Conservation (phyloP, 1,284 basidiomycete species). For the Cryptococcus amylolentus region DNA sequence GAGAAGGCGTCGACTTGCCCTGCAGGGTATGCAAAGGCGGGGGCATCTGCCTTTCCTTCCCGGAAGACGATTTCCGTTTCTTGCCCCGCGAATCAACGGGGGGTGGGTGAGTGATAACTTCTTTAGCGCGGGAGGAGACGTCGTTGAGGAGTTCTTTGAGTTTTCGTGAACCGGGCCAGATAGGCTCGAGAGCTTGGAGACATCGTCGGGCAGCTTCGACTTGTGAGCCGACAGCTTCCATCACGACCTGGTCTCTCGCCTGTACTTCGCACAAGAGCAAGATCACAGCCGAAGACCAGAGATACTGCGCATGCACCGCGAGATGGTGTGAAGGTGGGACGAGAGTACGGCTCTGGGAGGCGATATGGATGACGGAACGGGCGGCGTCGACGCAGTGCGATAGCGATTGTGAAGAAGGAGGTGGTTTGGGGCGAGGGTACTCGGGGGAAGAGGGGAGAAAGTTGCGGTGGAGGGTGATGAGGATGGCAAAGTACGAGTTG, state of each 20-base stretch:
- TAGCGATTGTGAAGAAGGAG: constrained; percentile 42
- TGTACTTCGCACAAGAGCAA: constrained; percentile 84
- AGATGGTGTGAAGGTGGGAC: constrained; percentile 83
- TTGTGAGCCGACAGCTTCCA: constrained; percentile 72
- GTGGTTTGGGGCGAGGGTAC: constrained; percentile 41
- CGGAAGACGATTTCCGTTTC: constrained; percentile 26
- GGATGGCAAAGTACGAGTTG: constrained; percentile 82
- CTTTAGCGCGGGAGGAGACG: constrained; percentile 43
- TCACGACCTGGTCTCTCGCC: constrained; percentile 62
- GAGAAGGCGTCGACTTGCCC: not conserved
- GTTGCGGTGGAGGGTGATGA: constrained; percentile 84
- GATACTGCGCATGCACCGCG: constrained; percentile 84
- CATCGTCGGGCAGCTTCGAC: constrained; percentile 68
- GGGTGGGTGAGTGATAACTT: constrained; percentile 23
- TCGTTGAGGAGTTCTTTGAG: constrained; percentile 58
- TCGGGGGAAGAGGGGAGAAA: constrained; percentile 56
- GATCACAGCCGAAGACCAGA: constrained; percentile 85
- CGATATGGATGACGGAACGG: constrained; percentile 63
- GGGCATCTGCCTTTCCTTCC: constrained; percentile 2
- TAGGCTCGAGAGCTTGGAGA: constrained; percentile 74
- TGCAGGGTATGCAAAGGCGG: not conserved
- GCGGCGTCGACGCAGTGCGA: constrained; percentile 46
- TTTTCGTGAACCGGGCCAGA: constrained; percentile 82
- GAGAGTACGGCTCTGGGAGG: constrained; percentile 75
- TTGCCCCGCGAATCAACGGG: constrained; percentile 8